A percentile compares a stretch with the other conserved stretches of the same genome.
Evolutionary conservation across 2,329 filamentous ascomycete species (phyloP).

Genomic region (Calonectria fujianensis): DNA sequence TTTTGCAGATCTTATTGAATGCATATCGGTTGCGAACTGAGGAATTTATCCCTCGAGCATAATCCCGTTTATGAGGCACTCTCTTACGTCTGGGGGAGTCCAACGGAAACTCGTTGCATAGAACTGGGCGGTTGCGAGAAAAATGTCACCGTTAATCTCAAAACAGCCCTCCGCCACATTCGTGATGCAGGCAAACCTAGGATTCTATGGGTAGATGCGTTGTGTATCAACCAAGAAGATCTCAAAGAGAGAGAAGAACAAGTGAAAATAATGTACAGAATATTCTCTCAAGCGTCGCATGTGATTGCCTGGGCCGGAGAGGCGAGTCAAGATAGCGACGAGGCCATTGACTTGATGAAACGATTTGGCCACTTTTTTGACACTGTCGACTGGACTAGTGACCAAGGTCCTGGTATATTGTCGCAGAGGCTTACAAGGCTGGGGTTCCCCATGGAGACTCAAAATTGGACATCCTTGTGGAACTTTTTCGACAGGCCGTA

Average conservation of each 20-base stretch:
- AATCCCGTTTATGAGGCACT: neutral
- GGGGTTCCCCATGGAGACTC: conserved; percentile 12
- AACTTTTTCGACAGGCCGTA: conserved; percentile 30
- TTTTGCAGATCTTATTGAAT: neutral
- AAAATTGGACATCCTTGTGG: conserved; percentile 31
- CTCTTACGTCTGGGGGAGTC: neutral
- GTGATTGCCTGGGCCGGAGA: conserved; percentile 12
- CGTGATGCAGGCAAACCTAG: neutral
- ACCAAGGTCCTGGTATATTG: neutral
- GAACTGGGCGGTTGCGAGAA: neutral
- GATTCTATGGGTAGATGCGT: neutral
- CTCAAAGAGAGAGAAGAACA: neutral
- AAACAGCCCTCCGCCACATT: neutral
- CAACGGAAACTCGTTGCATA: neutral
- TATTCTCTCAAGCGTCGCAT: neutral
- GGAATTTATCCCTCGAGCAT: neutral
- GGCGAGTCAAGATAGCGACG: conserved; percentile 1
- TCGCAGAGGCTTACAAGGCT: neutral
- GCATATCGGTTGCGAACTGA: neutral
- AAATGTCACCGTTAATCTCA: neutral
- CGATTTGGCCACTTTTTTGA: conserved; percentile 10
- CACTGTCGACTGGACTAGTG: conserved; percentile 7
- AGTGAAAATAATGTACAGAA: neutral
- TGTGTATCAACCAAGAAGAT: conserved; percentile 1
- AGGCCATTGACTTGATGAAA: conserved; percentile 2